A percentile compares a stretch with the other conserved stretches of the same genome.
phyloP scores from a whole-genome alignment of 2,329 filamentous ascomycete genomes.

The Fusarium piperis region DNA sequence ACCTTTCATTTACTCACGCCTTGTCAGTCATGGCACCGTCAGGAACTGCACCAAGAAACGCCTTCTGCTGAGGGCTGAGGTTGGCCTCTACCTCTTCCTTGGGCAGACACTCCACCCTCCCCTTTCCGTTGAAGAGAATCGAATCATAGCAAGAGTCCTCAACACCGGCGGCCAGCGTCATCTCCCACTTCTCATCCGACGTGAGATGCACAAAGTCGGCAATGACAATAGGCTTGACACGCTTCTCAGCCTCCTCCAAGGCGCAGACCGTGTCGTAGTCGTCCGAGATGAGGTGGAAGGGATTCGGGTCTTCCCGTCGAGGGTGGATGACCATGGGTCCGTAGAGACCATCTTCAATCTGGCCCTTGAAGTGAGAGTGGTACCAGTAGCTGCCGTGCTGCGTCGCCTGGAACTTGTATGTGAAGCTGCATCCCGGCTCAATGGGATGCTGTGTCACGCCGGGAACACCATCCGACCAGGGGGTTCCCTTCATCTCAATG shows the following conservation, averaged over 20 bases:
- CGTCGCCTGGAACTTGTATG: conserved; percentile 64
- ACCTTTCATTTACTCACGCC: conserved; percentile 40
- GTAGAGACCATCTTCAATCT: conserved; percentile 69
- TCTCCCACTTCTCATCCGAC: conserved; percentile 57
- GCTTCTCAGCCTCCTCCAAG: conserved; percentile 60
- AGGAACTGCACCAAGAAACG: conserved; percentile 42
- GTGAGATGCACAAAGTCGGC: conserved; percentile 66
- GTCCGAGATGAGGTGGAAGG: conserved; percentile 59
- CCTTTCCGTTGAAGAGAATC: conserved; percentile 70
- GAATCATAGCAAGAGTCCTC: conserved; percentile 68
- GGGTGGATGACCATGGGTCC: conserved; percentile 64
- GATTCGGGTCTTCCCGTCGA: conserved; percentile 44
- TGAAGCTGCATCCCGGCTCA: conserved; percentile 56
- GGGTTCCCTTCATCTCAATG: conserved; percentile 61
- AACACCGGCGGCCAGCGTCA: conserved; percentile 55
- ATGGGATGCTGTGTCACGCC: conserved; percentile 66
- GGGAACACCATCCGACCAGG: conserved; percentile 70
- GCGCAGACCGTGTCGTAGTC: conserved; percentile 50
- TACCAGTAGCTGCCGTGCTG: conserved; percentile 70
- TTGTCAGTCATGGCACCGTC: conserved; percentile 53
- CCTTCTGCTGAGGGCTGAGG: conserved; percentile 45
- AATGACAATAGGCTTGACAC: conserved; percentile 60
- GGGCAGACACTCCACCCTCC: conserved; percentile 61
- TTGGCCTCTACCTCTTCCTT: conserved; percentile 54
- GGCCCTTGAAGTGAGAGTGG: conserved; percentile 64